These are phyloP conservation scores for Lentinula novae-zelandiae DNA, from an alignment of 1,284 basidiomycete species.

Conservation along the genomic window DNA sequence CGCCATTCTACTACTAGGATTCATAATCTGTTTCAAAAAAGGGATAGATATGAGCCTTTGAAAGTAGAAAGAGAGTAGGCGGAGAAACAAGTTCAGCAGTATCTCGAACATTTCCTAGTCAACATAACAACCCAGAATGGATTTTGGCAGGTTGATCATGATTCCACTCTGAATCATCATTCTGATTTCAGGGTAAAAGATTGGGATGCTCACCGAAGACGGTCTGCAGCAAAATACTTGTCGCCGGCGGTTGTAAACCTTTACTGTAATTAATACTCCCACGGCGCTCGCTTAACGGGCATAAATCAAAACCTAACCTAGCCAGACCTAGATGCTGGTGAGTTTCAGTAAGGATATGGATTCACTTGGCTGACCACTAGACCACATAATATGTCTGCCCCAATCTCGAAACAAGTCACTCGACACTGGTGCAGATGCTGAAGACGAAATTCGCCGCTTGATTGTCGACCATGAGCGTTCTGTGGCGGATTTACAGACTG, in stretches of 20 bases:
- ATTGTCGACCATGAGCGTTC: slow-evolving; percentile 38
- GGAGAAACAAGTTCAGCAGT: slow-evolving; percentile 65
- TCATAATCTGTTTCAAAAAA: slow-evolving; percentile 41
- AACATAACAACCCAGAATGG: slow-evolving; percentile 59
- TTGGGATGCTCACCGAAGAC: not conserved
- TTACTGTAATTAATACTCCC: too few relatives aligned
- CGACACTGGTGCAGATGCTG: not conserved
- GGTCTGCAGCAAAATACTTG: not conserved
- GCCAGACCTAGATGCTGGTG: not conserved
- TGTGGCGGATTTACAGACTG: slow-evolving; percentile 36
- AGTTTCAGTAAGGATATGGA: not conserved
- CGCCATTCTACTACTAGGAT: slow-evolving; percentile 58
- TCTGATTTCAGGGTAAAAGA: not conserved
- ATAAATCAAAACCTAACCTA: too few relatives aligned
- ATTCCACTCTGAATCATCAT: slow-evolving; percentile 88
- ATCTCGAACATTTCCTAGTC: slow-evolving; percentile 81
- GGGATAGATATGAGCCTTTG: slow-evolving; percentile 8
- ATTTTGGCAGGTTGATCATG: slow-evolving; percentile 59
- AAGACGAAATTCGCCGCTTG: slow-evolving; percentile 20
- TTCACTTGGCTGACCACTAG: not conserved
- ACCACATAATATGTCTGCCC: not conserved
- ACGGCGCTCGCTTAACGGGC: too few relatives aligned
- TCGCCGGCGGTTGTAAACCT: too few relatives aligned
- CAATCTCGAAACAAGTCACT: not conserved
- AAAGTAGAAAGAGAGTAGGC: slow-evolving; percentile 7